These are phyloP conservation scores for Silybum marianum DNA, from an alignment of 129 eudicot genomes.

Conservation along the genomic window DNA sequence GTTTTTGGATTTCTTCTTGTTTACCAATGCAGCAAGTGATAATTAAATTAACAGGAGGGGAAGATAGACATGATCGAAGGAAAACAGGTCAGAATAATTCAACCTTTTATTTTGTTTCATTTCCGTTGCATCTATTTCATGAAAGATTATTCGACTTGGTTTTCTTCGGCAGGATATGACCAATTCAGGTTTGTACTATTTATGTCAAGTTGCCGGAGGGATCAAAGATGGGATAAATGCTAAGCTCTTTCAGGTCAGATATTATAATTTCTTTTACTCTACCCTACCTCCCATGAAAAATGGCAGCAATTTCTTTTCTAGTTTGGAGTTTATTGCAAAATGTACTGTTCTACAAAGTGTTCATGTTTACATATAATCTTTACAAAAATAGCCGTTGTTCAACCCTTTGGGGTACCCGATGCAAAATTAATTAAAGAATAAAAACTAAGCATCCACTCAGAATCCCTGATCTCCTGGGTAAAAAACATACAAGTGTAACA, in stretches of 20 bases:
- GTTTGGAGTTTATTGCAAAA: no score
- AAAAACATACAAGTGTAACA: no score
- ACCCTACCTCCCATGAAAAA: neutral
- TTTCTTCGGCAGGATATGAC: slow-evolving; percentile 62
- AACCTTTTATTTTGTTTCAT: neutral
- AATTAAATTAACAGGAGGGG: slow-evolving; percentile 69
- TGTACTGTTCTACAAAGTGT: no score
- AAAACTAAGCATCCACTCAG: no score
- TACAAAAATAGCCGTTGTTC: no score
- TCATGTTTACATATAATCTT: no score
- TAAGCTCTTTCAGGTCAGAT: slow-evolving; percentile 60
- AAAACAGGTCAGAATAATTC: slow-evolving; percentile 63
- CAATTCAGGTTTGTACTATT: slow-evolving; percentile 74
- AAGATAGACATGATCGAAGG: slow-evolving; percentile 81
- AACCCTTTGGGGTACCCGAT: no score
- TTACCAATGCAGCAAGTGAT: slow-evolving; percentile 4
- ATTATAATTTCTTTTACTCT: neutral
- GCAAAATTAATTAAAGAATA: no score
- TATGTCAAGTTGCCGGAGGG: slow-evolving; percentile 81
- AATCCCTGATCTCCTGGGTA: no score
- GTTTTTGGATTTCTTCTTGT: neutral
- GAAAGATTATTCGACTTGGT: neutral
- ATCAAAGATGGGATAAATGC: slow-evolving; percentile 62
- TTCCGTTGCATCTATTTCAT: neutral
- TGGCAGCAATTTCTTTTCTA: neutral